Conservation (phyloP, 2,329 filamentous ascomycete species). For the Epichloe scottii region DNA sequence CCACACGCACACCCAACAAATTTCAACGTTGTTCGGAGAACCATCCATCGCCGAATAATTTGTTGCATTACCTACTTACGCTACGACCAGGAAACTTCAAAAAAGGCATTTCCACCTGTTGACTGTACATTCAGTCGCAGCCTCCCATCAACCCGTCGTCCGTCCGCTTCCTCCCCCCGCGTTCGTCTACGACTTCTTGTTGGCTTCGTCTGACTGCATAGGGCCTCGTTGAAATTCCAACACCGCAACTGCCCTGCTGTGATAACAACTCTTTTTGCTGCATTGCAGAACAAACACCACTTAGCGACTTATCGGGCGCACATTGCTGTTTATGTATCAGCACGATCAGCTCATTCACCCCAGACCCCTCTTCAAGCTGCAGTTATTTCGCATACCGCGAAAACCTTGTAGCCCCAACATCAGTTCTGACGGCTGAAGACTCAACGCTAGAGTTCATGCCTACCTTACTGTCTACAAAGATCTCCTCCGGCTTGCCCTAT, state of each 20-base stretch:
- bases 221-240: background rate
- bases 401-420: conserved; percentile 85
- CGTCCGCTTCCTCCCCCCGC: background rate
- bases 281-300: conserved; percentile 12
- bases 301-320: conserved; percentile 19
- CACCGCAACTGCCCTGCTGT: background rate
- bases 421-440: conserved; percentile 80
- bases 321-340: conserved; percentile 91
- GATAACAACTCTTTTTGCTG: background rate
- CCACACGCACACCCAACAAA: conserved; percentile 4
- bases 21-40: conserved; percentile 3
- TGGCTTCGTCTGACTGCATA: background rate
- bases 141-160: conserved; percentile 1
- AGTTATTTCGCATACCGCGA: conserved; percentile 90
- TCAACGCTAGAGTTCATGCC: conserved; percentile 41
- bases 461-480: conserved; percentile 36
- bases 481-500: conserved; percentile 38
- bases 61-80: background rate
- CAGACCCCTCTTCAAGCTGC: conserved; percentile 93
- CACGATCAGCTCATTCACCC: conserved; percentile 81
- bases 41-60: background rate
- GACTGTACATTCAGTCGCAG: conserved; percentile 11
- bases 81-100: background rate
- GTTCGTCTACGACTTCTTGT: background rate
- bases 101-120: conserved; percentile 1